Evolutionary conservation across 2,329 filamentous ascomycete genomes (phyloP), one percentile per base, ranked within the genome.

Genomic region (Daldinia sp.): DNA sequence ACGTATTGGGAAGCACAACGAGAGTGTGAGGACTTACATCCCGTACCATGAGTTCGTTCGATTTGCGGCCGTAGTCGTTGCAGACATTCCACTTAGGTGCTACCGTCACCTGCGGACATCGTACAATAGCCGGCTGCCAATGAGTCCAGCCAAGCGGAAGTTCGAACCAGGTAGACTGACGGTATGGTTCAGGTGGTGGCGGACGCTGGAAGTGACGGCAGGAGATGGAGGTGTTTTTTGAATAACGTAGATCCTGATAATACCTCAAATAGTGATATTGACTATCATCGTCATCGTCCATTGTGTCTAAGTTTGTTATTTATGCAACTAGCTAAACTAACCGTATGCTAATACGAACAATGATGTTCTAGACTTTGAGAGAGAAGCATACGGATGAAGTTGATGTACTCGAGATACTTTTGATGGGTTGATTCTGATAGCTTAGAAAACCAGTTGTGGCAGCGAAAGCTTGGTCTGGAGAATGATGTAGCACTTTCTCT

Each of bases 11-110:
- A 35, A 35, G 33, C 5, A 9, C 1, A 35, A 9, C 7, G 28
- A 48, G 12, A 48, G 20, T 13, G 26, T 7, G 20, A 28, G 48
- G 35, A 28, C 58, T 58, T 15, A 70, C 65, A 58, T 68, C 58
- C n/a, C 23, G 48, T 5, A 46, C 26, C 44, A 46, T 46, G 44
- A 46, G 4, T 26, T 46, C 20, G 7, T 46, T 13, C 12, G 2
- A 2, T 18, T 46, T 13, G 20, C 44, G 44, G 20, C 20, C 12
- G 20, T 46, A 26, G 7, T 12, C 5, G 18, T 23, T 20, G 18
- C 3, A 46, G 18, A 23, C 4, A 46, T 12, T 15, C 44, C 44
- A 46, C 4, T 1, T 10, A 13, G 20, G 7, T 26, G 20, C 9
- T 4, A 15, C 6, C 4, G 2, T 2, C 44, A 46, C 44, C 26